Evolutionary conservation across 306 rosid species (phyloP), one percentile per base, ranked within the genome.

Genomic region (Cicer chorassanicum): DNA sequence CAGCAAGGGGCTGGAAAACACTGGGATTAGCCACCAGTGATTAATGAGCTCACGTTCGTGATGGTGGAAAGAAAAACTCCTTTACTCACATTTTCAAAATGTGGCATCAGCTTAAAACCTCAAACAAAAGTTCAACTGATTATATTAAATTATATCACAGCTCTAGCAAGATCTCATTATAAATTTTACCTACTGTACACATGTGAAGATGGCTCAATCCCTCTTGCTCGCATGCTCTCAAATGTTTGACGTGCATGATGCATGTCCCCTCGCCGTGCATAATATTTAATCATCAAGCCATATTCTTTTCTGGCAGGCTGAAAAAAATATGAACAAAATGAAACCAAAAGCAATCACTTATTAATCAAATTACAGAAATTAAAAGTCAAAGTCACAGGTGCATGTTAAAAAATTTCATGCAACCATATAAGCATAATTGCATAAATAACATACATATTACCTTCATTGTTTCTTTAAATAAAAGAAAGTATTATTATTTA

Each of bases 271-370:
- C 97, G 86, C 66, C 98, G 87, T 18, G 96, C 97, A 80, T 94
- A 91, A 82, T 87, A 90, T 82, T 86, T 94, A 77, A 94, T 87
- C 97, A 94, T 87, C 87, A 94, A 81, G 14, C 98, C 93, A 74
- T 94, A 94, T 76, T 94, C 97, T 77, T 88, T 92, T 82, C 97
- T 87, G 66, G 98, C 90, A 83, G 98, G 97, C 98, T 94, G 84
- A 65, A 34, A 73, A 40, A 50, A 80, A 63, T 54, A 77, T 81
- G 78, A 84, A 68, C 18, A 42, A 72, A 82, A 72, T 74, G 40
- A 70, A 71, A 74, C 67, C 48, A 78, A 64, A 54, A 84, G 41
- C 56, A 77, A 73, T 39, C 48, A 55, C 60, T 46, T 10, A 53
- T 12, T 56, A 59, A 24, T 54, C 59, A 72, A 51, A 59, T 51